Conservation (phyloP, 2,329 filamentous ascomycete genomes). For the Knoxdaviesia proteae region DNA sequence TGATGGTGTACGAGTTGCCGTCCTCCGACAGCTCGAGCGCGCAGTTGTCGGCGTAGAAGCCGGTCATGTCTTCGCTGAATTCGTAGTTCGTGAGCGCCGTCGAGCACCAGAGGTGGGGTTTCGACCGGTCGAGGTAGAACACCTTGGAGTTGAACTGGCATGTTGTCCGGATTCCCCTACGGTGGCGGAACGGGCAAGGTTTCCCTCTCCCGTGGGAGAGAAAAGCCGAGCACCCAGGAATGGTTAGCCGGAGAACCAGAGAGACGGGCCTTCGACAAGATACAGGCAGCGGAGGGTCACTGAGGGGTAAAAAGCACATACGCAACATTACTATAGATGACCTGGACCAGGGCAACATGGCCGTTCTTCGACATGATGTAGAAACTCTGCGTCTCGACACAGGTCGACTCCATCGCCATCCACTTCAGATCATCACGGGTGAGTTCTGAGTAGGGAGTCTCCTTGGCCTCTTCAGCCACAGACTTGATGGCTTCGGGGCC, state of each 20-base stretch:
- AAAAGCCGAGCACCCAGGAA: no score
- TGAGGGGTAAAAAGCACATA: slow-evolving; percentile 23
- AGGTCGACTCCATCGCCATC: slow-evolving; percentile 61
- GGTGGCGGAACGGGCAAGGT: background rate
- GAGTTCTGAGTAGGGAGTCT: slow-evolving; percentile 61
- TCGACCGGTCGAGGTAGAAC: slow-evolving; percentile 53
- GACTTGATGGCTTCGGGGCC: slow-evolving; percentile 72
- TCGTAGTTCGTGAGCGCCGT: slow-evolving; percentile 58
- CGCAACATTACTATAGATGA: slow-evolving; percentile 97
- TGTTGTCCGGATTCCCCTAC: slow-evolving; percentile 71
- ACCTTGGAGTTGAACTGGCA: slow-evolving; percentile 90
- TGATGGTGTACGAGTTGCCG: slow-evolving; percentile 66
- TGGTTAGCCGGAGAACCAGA: no score
- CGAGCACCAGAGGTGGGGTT: slow-evolving; percentile 65
- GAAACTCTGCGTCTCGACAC: slow-evolving; percentile 87
- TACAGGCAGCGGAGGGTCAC: no score
- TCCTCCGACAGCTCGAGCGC: slow-evolving; percentile 74
- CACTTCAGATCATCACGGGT: slow-evolving; percentile 65
- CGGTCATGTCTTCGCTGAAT: slow-evolving; percentile 66
- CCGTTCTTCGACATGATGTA: slow-evolving; percentile 71
- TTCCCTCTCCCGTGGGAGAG: background rate
- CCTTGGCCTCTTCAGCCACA: slow-evolving; percentile 61
- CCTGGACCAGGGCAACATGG: slow-evolving; percentile 57
- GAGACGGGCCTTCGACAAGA: no score
- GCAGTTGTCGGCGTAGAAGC: slow-evolving; percentile 71